Evolutionary conservation across 129 eudicot species (phyloP), one percentile per base, ranked within the genome.

Genomic region (Lactuca sativa): DNA sequence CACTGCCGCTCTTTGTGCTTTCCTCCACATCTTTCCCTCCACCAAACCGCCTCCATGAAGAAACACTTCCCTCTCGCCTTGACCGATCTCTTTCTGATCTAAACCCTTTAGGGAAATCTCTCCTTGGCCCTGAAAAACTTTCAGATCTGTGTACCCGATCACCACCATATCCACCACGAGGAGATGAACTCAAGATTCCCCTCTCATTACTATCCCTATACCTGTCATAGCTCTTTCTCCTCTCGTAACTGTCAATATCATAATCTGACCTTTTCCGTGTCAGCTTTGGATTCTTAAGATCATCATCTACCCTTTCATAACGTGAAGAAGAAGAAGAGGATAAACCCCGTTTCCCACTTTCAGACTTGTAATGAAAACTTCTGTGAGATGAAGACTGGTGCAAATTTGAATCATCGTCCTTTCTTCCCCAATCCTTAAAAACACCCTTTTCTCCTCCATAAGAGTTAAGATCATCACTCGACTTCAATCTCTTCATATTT

Each of bases 71-170:
- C 34, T 87, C 95, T 67, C 97, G 78, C 63, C 90, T 62, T 0
- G 97, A 81, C 69, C 92, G 70, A 67, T 93, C 95, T 73, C 99
- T 87, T 80, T 93, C 99, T 0, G 99, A 93, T 70, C 99, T 87
- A 85, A 90, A 90, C 59, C 99, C 97, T 78, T 93, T 93, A 1
- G 99, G 97, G 60, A 93, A 83, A 43, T 93, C 97, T 64, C 97
- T 87, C 77, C 95, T 87, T 0, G 92, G 83, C 33, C 80, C 86
- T 21, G 93, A 90, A 86, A 93, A 90, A 74, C 99, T 93, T 69
- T 93, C 97, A n/a, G 95, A 93, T 14, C 99, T 81, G 77, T 87
- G 88, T 70, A 93, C 74, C 75, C 91, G 62, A 37, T 90, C 90
- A 74, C 60, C 77, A 52, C 77, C 88, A 78, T 90, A 90, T 11